phyloP scores from a whole-genome alignment of 257 asterid genomes.

The Asclepias syriaca region DNA sequence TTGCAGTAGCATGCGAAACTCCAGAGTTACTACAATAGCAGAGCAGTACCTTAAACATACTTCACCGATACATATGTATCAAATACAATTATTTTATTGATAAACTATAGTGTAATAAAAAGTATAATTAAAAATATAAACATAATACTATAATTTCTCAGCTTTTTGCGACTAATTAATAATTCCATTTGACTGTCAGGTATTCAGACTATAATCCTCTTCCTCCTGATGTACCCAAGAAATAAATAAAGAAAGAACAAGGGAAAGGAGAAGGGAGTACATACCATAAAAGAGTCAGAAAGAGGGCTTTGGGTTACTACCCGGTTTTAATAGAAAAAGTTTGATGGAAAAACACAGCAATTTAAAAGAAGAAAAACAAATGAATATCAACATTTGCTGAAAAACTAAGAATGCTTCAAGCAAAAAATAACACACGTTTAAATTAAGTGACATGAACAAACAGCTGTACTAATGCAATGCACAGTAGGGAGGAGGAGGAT shows the following conservation, averaged over 20 bases:
- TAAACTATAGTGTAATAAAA: too few relatives aligned
- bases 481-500: not conserved
- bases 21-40: not conserved
- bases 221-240: too few relatives aligned
- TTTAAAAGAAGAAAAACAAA: too few relatives aligned
- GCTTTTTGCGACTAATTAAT: not conserved
- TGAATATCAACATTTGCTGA: not conserved
- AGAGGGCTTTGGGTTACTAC: too few relatives aligned
- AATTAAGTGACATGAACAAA: not conserved
- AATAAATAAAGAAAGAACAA: too few relatives aligned
- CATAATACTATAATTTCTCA: too few relatives aligned
- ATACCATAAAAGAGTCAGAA: too few relatives aligned
- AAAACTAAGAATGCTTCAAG: conserved; percentile 6
- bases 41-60: not conserved
- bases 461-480: not conserved
- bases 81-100: too few relatives aligned
- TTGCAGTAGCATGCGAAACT: conserved; percentile 25
- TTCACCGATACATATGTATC: too few relatives aligned
- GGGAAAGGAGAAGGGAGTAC: too few relatives aligned
- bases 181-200: not conserved
- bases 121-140: too few relatives aligned
- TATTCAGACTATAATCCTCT: not conserved
- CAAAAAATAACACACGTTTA: conserved; percentile 5
- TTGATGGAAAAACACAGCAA: not conserved
- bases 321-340: not conserved